A percentile compares a stretch with the other conserved stretches of the same genome.
phyloP scores from a whole-genome alignment of 352 stramenopile genomes.

The Pythium sukuiense region DNA sequence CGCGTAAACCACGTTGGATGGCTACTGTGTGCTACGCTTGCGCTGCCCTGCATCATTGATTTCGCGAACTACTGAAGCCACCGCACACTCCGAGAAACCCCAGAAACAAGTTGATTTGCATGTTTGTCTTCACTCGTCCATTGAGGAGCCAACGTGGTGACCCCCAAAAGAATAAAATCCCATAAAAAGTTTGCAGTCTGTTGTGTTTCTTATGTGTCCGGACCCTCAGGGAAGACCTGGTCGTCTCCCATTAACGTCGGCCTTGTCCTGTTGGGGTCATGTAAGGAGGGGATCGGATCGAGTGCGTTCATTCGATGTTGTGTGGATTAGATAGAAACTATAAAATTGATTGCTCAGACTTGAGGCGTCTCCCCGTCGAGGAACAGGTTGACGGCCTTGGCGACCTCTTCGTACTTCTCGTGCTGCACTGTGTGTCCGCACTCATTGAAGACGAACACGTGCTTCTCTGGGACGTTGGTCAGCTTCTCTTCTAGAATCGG shows the following conservation, averaged over 20 bases:
- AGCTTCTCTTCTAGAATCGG: slow-evolving; percentile 60
- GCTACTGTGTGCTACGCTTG: neutral
- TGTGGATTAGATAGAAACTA: neutral
- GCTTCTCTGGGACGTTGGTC: slow-evolving; percentile 32
- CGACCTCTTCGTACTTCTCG: slow-evolving; percentile 56
- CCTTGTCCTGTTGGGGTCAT: too few species aligned
- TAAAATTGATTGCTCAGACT: neutral
- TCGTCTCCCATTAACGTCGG: too few species aligned
- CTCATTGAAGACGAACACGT: slow-evolving; percentile 54
- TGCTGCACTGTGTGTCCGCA: slow-evolving; percentile 75
- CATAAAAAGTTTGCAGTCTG: neutral
- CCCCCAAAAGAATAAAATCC: neutral
- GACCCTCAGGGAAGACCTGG: too few species aligned
- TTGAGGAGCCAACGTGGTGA: neutral
- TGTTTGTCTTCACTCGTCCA: neutral
- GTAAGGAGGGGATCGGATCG: too few species aligned
- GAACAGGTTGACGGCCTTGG: slow-evolving; percentile 65
- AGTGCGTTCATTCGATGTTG: neutral
- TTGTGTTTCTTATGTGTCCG: too few species aligned
- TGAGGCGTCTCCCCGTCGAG: slow-evolving; percentile 24
- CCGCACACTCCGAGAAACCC: neutral
- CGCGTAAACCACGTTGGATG: neutral
- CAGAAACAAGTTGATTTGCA: neutral
- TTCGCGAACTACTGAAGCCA: neutral
- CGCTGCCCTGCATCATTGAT: neutral